Percentiles rank a stretch among this genome's conserved stretches.
Evolutionary conservation across 2,329 filamentous ascomycete species (phyloP).

Genomic region (Fusarium nurragi): DNA sequence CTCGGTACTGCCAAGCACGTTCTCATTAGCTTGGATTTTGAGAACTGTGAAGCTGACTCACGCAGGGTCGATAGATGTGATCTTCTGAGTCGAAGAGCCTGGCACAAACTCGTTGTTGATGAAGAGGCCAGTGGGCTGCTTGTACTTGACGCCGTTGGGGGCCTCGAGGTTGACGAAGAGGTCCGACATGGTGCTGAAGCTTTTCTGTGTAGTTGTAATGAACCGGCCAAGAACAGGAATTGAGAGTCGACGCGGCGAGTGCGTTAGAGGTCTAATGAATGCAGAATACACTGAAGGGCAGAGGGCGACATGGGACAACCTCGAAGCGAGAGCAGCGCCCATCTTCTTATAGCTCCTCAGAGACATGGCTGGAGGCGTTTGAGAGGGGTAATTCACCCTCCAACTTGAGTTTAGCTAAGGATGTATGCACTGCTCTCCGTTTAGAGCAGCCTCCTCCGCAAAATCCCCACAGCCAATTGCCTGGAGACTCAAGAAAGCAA

Average conservation of each 20-base stretch:
- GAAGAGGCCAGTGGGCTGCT: slow-evolving; percentile 78
- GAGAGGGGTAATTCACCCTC: slow-evolving; percentile 26
- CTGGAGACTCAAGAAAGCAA: slow-evolving; percentile 13
- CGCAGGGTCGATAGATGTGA: slow-evolving; percentile 46
- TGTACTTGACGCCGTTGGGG: slow-evolving; percentile 79
- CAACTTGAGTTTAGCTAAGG: slow-evolving; percentile 15
- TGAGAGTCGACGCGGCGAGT: slow-evolving; percentile 20
- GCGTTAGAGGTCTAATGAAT: slow-evolving; percentile 3
- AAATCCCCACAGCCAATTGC: slow-evolving; percentile 25
- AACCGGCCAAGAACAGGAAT: slow-evolving; percentile 10
- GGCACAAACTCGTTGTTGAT: slow-evolving; percentile 86
- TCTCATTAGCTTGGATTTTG: not conserved
- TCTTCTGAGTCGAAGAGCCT: slow-evolving; percentile 39
- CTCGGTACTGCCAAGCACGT: slow-evolving; percentile 38
- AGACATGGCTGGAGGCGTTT: slow-evolving; percentile 12
- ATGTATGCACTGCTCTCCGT: slow-evolving; percentile 1
- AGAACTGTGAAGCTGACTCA: slow-evolving; percentile 14
- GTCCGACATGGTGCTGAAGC: slow-evolving; percentile 38
- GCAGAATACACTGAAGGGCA: slow-evolving; percentile 6
- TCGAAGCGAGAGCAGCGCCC: slow-evolving; percentile 23
- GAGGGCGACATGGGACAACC: slow-evolving; percentile 2
- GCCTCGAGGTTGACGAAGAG: slow-evolving; percentile 70
- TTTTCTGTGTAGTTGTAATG: slow-evolving; percentile 18
- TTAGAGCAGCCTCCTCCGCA: slow-evolving; percentile 17
- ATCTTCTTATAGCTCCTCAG: slow-evolving; percentile 37